Conservation (phyloP, 495 filamentous ascomycete genomes). For the Neurospora sp. region DNA sequence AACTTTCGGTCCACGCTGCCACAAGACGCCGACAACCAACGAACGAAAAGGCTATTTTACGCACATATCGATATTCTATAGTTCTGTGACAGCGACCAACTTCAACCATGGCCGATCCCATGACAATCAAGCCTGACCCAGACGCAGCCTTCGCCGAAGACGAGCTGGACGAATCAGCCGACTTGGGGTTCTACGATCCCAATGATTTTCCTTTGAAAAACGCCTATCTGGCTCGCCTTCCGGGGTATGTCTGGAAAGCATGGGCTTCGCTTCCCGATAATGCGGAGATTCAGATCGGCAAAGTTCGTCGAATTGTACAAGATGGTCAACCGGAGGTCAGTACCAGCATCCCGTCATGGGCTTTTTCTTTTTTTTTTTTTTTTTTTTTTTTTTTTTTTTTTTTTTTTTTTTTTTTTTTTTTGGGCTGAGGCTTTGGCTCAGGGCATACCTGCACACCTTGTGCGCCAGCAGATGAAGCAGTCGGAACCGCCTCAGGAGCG, state of each 20-base stretch:
- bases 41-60: neutral
- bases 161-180: constrained; percentile 80
- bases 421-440: constrained; percentile 36
- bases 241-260: constrained; percentile 68
- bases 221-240: constrained; percentile 68
- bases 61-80: neutral
- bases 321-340: neutral
- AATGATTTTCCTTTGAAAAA: constrained; percentile 17
- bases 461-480: constrained; percentile 29
- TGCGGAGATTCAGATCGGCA: constrained; percentile 60
- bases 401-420: too few relatives aligned
- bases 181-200: constrained; percentile 60
- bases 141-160: constrained; percentile 53
- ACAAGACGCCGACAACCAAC: neutral
- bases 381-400: too few relatives aligned
- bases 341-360: neutral
- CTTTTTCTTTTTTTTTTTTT: too few relatives aligned
- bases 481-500: constrained; percentile 33
- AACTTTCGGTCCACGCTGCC: neutral
- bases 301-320: constrained; percentile 41
- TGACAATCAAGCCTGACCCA: constrained; percentile 56
- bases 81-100: neutral
- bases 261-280: constrained; percentile 44
- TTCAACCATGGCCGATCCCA: constrained; percentile 27
- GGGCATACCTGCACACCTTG: constrained; percentile 41